Conservation (phyloP, 108 stramenopile genomes). For the Conticribra guillardii region DNA sequence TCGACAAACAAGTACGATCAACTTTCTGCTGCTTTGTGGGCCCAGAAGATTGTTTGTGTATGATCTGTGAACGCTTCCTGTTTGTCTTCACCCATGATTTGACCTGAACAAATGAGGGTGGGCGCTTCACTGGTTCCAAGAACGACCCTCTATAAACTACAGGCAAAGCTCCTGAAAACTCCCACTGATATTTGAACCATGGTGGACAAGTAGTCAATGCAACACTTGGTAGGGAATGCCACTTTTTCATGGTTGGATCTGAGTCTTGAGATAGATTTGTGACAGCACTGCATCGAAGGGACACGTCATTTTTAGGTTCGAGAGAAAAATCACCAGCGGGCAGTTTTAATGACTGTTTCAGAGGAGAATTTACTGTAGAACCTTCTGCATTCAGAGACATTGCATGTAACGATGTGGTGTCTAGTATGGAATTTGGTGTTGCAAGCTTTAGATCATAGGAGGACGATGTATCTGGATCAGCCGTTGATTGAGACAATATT, state of each 20-base stretch:
- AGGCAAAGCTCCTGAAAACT: conserved; percentile 3
- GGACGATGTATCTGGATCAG: neutral
- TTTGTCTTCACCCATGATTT: conserved; percentile 46
- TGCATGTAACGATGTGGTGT: neutral
- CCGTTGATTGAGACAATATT: conserved; percentile 1
- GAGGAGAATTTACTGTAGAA: too few species aligned
- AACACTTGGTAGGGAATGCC: conserved; percentile 19
- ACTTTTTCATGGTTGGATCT: conserved; percentile 3
- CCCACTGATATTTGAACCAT: conserved; percentile 42
- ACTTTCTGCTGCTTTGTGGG: conserved; percentile 11
- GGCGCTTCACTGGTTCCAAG: conserved; percentile 52
- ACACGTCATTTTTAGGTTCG: conserved; percentile 6
- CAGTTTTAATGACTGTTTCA: too few species aligned
- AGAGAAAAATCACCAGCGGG: conserved; percentile 11
- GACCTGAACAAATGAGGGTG: conserved; percentile 53
- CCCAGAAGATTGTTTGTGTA: neutral
- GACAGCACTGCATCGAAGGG: conserved; percentile 22
- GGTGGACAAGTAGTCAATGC: conserved; percentile 14
- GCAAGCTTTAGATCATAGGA: neutral
- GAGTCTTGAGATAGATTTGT: conserved; percentile 5
- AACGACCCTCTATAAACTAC: conserved; percentile 18
- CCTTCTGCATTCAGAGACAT: neutral
- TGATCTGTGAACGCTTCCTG: conserved; percentile 11
- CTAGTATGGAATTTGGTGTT: neutral
- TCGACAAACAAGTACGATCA: too few species aligned